A percentile compares a stretch with the other conserved stretches of the same genome.
Conservation (phyloP, 2,329 filamentous ascomycete genomes). For the Hypoxylon sp. region DNA sequence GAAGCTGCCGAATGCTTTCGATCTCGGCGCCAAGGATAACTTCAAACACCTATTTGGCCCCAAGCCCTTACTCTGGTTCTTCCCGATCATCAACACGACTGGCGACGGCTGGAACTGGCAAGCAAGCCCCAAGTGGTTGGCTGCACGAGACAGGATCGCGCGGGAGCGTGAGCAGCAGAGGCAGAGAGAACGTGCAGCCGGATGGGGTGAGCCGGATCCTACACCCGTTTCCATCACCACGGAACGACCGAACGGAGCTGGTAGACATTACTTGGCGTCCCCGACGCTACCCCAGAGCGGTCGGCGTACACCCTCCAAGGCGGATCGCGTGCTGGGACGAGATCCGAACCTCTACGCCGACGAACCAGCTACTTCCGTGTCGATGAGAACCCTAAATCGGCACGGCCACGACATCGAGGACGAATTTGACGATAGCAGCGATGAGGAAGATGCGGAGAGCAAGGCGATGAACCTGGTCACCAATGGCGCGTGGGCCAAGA, state of each 20-base stretch:
- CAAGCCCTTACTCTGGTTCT: conserved; percentile 76
- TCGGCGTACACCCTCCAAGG: conserved; percentile 63
- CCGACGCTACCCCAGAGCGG: conserved; percentile 42
- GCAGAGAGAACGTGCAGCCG: conserved; percentile 72
- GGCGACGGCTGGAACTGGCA: conserved; percentile 98
- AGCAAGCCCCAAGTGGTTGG: conserved; percentile 80
- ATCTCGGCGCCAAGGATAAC: conserved; percentile 86
- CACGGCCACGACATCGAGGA: conserved; percentile 58
- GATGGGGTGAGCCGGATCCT: conserved; percentile 67
- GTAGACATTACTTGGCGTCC: conserved; percentile 51
- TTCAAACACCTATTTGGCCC: conserved; percentile 84
- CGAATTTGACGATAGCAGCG: conserved; percentile 51
- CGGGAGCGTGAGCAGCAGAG: conserved; percentile 69
- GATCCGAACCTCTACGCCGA: conserved; percentile 68
- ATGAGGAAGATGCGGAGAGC: conserved; percentile 50
- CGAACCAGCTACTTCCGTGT: conserved; percentile 56
- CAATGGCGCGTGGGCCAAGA: conserved; percentile 54
- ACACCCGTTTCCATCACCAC: conserved; percentile 38
- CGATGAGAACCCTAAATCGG: conserved; percentile 61
- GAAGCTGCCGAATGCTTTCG: conserved; percentile 92
- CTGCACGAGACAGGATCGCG: conserved; percentile 73
- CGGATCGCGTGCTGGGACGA: conserved; percentile 68
- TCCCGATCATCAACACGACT: conserved; percentile 86
- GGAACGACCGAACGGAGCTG: conserved; percentile 46
- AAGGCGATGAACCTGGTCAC: conserved; percentile 59